Base-by-base conservation (phyloP, 2,329 filamentous ascomycete species). In the Fusarium camptoceras region DNA sequence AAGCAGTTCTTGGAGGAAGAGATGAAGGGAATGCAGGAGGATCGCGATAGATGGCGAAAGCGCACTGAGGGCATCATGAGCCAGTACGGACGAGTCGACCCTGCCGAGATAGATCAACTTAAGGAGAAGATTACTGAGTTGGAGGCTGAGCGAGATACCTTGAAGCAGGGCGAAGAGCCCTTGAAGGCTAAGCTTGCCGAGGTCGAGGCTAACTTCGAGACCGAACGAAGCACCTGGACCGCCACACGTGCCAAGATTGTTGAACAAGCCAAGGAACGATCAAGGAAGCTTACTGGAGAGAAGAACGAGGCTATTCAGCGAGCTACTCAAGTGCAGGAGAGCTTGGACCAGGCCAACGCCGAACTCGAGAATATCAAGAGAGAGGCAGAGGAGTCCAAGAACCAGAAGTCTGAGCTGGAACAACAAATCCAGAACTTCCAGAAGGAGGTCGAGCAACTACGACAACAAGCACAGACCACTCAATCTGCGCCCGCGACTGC, bases 41-140 rank as follows among this genome's bases (percentile, higher is more conserved):
- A 98, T 77, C 91, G 96, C 18, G 95, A 98, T 77, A 89, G 93
- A 61, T 98, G 95, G 93, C 94, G 97, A 81, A 95, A 98, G 84
- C 91, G 96, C 25, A 97, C 94, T 3, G 94, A 98, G 77, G 93
- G 97, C 73, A 98, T 99, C 66, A 88, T 99, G 53, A 94, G 94
- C 71, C 98, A 97, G 78, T 98, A 98, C 77, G 94, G 97, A 73
- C 93, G 95, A 59, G 93, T 97, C 55, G 96, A 99, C 77, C 95
- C 96, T 44, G 93, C 93, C 5, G 95, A 98, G 76, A 88, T 98
- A 77, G 95, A 98, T 74, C 90, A 92, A 64, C 86, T 99, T 61
- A 97, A 96, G 82, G 89, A 92, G 76, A 90, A 91, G 63, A 88
- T 98, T 55, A 82, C 88, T 9, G 82, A 82, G 3, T 81, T 94